phyloP scores from a whole-genome alignment of 2,329 filamentous ascomycete species.

The Apiospora rasikravindrae region DNA sequence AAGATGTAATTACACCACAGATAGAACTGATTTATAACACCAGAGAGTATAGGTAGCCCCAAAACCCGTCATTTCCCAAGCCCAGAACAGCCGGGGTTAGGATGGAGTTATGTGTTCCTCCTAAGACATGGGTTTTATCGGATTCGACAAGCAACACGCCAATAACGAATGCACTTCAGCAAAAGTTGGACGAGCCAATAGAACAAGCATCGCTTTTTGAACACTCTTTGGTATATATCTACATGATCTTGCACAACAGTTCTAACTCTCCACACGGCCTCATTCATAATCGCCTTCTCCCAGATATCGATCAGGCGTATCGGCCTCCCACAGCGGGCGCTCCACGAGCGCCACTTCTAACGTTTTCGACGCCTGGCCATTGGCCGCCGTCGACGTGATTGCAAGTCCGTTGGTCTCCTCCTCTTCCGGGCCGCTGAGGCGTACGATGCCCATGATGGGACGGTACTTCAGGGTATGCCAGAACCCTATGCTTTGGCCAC shows the following conservation, averaged over 20 bases:
- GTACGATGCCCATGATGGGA: constrained; percentile 79
- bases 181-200: background rate
- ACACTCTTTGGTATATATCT: constrained; percentile 9
- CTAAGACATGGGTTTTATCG: background rate
- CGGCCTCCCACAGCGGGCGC: constrained; percentile 81
- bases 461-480: constrained; percentile 95
- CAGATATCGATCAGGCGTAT: constrained; percentile 40
- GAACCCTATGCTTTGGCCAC: constrained; percentile 41
- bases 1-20: too few relatives aligned
- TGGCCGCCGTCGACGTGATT: constrained; percentile 14
- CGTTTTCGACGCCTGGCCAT: constrained; percentile 35
- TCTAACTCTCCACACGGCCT: background rate
- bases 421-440: constrained; percentile 41
- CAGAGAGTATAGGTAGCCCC: background rate
- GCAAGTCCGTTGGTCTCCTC: constrained; percentile 22
- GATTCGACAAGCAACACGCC: background rate
- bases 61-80: too few relatives aligned
- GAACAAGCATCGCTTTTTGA: background rate
- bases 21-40: background rate
- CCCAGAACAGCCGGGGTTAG: too few relatives aligned
- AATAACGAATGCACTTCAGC: too few relatives aligned
- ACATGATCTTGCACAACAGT: background rate
- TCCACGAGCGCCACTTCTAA: constrained; percentile 89
- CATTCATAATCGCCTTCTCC: constrained; percentile 16
- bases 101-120: too few relatives aligned